Conservation (phyloP, 2,329 filamentous ascomycete species). For the Neonectria sp. region DNA sequence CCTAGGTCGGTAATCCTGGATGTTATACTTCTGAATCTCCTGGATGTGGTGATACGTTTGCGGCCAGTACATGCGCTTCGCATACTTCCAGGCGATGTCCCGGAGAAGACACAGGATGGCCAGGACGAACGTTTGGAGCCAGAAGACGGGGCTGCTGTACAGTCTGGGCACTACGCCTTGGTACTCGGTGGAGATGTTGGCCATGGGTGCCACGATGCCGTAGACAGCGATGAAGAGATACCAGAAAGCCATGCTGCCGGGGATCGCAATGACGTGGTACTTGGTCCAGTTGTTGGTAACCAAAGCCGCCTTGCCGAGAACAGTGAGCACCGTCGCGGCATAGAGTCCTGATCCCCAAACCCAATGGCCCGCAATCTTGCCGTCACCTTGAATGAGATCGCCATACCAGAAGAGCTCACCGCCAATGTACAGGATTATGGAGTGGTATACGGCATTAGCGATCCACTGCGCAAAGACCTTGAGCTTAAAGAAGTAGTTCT, state of each 20-base stretch:
- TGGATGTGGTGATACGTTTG: constrained; percentile 98
- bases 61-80: constrained; percentile 96
- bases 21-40: constrained; percentile 99
- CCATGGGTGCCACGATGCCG: constrained; percentile 85
- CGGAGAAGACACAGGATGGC: constrained; percentile 86
- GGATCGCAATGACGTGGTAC: constrained; percentile 95
- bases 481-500: constrained; percentile 93
- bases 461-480: constrained; percentile 96
- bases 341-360: constrained; percentile 98
- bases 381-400: constrained; percentile 85
- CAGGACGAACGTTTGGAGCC: constrained; percentile 88
- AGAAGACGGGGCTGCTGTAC: constrained; percentile 88
- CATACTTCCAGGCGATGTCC: constrained; percentile 97
- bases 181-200: constrained; percentile 87
- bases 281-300: constrained; percentile 99
- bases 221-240: constrained; percentile 91
- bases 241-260: constrained; percentile 93
- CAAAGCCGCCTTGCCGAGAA: constrained; percentile 93
- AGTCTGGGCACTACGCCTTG: constrained; percentile 85
- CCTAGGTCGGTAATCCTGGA: constrained; percentile 98
- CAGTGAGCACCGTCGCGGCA: constrained; percentile 92
- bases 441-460: constrained; percentile 95
- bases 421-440: constrained; percentile 90
- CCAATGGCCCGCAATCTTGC: constrained; percentile 92
- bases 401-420: constrained; percentile 85